Evolutionary conservation across 768 basidiomycete genomes (phyloP).

Genomic region (Termitomyces sp.): DNA sequence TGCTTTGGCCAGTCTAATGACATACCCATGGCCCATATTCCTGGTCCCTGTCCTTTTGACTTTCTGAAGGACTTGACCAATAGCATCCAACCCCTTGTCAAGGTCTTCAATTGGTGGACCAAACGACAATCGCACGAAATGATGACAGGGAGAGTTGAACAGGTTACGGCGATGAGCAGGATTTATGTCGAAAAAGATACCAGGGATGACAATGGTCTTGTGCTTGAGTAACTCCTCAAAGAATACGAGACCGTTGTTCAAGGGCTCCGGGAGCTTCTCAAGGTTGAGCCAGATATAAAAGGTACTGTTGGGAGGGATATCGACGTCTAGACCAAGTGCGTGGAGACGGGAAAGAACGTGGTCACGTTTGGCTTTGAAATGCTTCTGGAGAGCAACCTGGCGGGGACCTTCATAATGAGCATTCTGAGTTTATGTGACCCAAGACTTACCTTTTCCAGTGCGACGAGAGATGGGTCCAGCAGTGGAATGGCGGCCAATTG

Average conservation of each 20-base stretch:
- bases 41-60: constrained; percentile 56
- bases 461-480: constrained; percentile 64
- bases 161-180: constrained; percentile 82
- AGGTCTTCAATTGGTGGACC: constrained; percentile 77
- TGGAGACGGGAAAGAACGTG: constrained; percentile 81
- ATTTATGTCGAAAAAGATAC: constrained; percentile 85
- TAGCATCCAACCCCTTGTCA: constrained; percentile 84
- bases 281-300: constrained; percentile 96
- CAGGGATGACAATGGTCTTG: constrained; percentile 86
- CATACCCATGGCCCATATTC: constrained; percentile 62
- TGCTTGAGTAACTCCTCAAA: constrained; percentile 92
- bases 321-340: constrained; percentile 71
- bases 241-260: constrained; percentile 91
- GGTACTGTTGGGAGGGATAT: constrained; percentile 71
- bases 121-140: constrained; percentile 84
- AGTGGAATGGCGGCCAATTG: constrained; percentile 87
- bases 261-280: constrained; percentile 67
- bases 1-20: not conserved
- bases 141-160: constrained; percentile 86
- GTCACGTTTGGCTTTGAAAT: constrained; percentile 90
- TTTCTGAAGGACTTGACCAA: constrained; percentile 69
- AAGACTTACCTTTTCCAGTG: constrained; percentile 53
- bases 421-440: not conserved
- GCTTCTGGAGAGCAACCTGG: constrained; percentile 76
- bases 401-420: not conserved